These are phyloP conservation scores for Sinapis alba DNA, from an alignment of 441 rosid genomes.

Conservation along the genomic window DNA sequence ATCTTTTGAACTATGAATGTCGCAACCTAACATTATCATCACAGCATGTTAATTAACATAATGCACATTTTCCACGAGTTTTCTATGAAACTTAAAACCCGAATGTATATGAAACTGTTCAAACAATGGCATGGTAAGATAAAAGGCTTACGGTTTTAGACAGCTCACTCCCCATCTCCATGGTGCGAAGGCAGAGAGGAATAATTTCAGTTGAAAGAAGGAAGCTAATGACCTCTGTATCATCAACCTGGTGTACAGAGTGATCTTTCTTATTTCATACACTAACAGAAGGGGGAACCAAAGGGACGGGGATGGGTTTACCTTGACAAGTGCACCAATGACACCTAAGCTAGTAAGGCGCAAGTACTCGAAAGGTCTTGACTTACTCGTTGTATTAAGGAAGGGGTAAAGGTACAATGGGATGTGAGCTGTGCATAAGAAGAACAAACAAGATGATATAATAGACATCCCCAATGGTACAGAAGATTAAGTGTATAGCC, in stretches of 20 bases:
- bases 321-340: constrained; percentile 99
- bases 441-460: neutral
- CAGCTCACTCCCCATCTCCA: constrained; percentile 99
- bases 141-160: constrained; percentile 79
- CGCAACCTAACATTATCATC: constrained; percentile 79
- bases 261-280: neutral
- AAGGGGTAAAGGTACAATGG: constrained; percentile 95
- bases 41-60: constrained; percentile 19
- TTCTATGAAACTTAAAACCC: neutral
- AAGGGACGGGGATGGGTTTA: constrained; percentile 37
- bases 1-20: constrained; percentile 97
- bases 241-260: constrained; percentile 74
- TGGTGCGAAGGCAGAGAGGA: constrained; percentile 92
- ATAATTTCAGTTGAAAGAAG: constrained; percentile 96
- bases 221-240: constrained; percentile 96
- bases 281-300: neutral
- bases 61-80: neutral
- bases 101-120: no score
- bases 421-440: constrained; percentile 74
- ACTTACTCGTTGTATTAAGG: constrained; percentile 95
- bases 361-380: constrained; percentile 95
- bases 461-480: neutral
- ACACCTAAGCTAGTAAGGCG: constrained; percentile 98
- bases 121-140: no score
- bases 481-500: neutral